Evolutionary conservation across 2,329 filamentous ascomycete genomes (phyloP).

Genomic region (Ascosphaera apis): DNA sequence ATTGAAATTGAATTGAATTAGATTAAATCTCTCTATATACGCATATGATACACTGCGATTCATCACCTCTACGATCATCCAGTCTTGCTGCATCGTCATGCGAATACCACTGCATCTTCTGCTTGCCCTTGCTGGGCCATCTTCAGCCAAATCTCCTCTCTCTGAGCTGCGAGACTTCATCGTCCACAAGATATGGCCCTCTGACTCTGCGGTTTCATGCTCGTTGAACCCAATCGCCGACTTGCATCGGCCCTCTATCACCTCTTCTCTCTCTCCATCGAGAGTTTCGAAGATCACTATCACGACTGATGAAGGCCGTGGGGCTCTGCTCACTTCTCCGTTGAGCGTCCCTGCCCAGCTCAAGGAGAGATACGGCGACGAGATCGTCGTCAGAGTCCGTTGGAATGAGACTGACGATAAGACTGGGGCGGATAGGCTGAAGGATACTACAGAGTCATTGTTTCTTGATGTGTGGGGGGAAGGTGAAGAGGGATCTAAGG

Average conservation of each 20-base stretch:
- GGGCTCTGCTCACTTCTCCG: conserved; percentile 5
- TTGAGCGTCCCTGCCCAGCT: conserved; percentile 15
- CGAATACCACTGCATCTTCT: too few relatives aligned
- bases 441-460: conserved; percentile 49
- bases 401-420: conserved; percentile 41
- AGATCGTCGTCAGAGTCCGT: conserved; percentile 85
- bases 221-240: conserved; percentile 11
- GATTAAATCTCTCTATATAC: too few relatives aligned
- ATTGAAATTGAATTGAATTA: too few relatives aligned
- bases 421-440: conserved; percentile 45
- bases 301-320: conserved; percentile 8
- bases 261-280: conserved; percentile 8
- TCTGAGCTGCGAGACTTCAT: too few relatives aligned
- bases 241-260: conserved; percentile 10
- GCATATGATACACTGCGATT: too few relatives aligned
- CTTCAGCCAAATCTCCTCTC: too few relatives aligned
- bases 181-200: conserved; percentile 16
- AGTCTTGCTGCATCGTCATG: too few relatives aligned
- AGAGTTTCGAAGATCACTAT: conserved; percentile 14
- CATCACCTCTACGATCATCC: too few relatives aligned
- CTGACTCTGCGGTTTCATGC: conserved; percentile 18
- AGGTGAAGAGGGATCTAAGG: conserved; percentile 42
- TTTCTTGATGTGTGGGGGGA: conserved; percentile 85
- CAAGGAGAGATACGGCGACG: conserved; percentile 40
- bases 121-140: too few relatives aligned